Evolutionary conservation across 768 basidiomycete genomes (phyloP).

Genomic region (Leucosporidium creatinivorum): DNA sequence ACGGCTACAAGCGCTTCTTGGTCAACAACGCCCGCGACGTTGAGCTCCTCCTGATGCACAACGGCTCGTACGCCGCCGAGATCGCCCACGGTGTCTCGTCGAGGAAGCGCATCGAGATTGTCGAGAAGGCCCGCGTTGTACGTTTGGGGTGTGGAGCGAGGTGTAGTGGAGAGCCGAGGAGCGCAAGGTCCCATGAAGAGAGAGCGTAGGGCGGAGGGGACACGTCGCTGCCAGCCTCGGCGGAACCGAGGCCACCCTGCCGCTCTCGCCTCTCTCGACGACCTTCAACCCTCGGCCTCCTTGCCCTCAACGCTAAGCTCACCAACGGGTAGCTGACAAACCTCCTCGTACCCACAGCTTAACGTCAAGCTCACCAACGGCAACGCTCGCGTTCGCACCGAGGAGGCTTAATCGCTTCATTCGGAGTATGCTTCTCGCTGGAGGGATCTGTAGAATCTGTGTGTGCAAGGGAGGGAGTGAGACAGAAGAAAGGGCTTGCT

Average conservation of each 20-base stretch:
- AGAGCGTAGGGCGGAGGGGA: too few relatives aligned
- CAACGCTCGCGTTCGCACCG: constrained; percentile 83
- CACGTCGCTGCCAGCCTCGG: too few relatives aligned
- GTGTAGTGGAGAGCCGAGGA: too few relatives aligned
- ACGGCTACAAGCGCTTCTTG: constrained; percentile 89
- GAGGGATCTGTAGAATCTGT: not conserved
- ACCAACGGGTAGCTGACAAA: too few relatives aligned
- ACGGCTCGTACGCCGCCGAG: constrained; percentile 89
- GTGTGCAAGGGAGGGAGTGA: not conserved
- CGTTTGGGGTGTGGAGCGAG: too few relatives aligned
- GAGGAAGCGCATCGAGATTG: constrained; percentile 83
- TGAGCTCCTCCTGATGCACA: constrained; percentile 83
- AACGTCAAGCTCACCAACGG: constrained; percentile 86
- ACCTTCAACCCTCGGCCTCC: too few relatives aligned
- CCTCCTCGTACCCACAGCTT: too few relatives aligned
- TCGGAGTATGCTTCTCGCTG: not conserved
- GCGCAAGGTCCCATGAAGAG: too few relatives aligned
- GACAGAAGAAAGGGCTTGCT: too few relatives aligned
- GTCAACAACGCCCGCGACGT: constrained; percentile 82
- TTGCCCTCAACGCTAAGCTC: too few relatives aligned
- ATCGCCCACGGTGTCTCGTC: constrained; percentile 94
- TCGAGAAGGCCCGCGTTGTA: constrained; percentile 57
- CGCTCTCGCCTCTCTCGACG: too few relatives aligned
- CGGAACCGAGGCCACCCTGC: too few relatives aligned
- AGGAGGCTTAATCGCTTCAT: constrained; percentile 51